Evolutionary conservation across 306 rosid genomes (phyloP), one percentile per base, ranked within the genome.

Genomic region (Hylodesmum podocarpum): DNA sequence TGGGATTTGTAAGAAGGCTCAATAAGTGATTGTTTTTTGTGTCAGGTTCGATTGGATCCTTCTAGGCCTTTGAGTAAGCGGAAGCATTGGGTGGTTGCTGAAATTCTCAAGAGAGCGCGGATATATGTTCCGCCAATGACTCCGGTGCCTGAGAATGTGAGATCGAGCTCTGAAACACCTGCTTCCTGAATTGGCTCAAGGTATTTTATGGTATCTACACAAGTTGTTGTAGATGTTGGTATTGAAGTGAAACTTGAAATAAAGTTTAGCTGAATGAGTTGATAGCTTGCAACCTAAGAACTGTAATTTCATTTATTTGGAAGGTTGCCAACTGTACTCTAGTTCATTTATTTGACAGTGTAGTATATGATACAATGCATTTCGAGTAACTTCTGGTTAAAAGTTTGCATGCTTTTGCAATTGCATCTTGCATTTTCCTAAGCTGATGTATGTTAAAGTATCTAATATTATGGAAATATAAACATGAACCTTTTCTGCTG

Each of bases 41-140:
- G 73, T 81, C 85, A 93, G 97, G 98, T 93, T 65, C 81, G 79
- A 37, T 73, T 94, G 81, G 93, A 94, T 36, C 85, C 97, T 34
- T 90, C 93, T 4, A 87, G 91, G 80, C 97, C 98, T 50, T 71
- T 94, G 85, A 94, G 97, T 88, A 94, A 91, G 83, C 90, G 18
- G 3, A 94, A 94, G 84, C 80, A 82, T 66, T 94, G 98, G 98
- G 72, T 85, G 43, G 96, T 91, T 79, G 94, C 96, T 78, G 96
- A 94, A 67, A 88, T 94, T 72, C 84, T 94, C 59, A 90, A 87
- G 90, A 90, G 87, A 86, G 96, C 97, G 59, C 88, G 91, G 22
- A 91, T 88, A 72, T 93, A 93, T 80, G 82, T 68, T 53, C 93
- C 93, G 4, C 97, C 93, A 10, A 55, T 87, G 3, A 21, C 54